A percentile compares a stretch with the other conserved stretches of the same genome.
These are phyloP conservation scores for Dillenia turbinata DNA, from an alignment of 164 flowering plant genomes.

Conservation along the genomic window DNA sequence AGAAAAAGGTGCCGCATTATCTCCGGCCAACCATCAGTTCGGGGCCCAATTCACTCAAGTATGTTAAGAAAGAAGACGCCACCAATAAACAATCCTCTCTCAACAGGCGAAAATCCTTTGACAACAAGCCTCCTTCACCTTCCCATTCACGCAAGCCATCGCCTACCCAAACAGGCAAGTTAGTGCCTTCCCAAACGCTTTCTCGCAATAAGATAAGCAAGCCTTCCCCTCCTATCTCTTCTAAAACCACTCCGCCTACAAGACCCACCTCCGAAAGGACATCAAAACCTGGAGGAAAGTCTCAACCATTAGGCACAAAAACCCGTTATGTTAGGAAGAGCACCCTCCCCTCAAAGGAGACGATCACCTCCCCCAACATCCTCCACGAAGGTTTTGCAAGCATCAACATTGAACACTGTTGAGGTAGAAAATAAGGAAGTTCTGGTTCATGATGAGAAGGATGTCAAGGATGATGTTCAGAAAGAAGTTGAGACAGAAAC, in stretches of 20 bases:
- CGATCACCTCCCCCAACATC: slow-evolving; percentile 4
- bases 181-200: slow-evolving; percentile 9
- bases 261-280: slow-evolving; percentile 17
- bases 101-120: slow-evolving; percentile 35
- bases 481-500: slow-evolving; percentile 15
- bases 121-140: slow-evolving; percentile 37
- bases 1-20: slow-evolving; percentile 35
- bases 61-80: slow-evolving; percentile 21
- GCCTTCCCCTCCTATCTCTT: slow-evolving; percentile 11
- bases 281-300: slow-evolving; percentile 8
- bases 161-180: slow-evolving; percentile 12
- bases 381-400: not conserved
- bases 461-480: slow-evolving; percentile 10
- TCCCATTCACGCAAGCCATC: slow-evolving; percentile 16
- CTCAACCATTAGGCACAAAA: slow-evolving; percentile 13
- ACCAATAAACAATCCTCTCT: slow-evolving; percentile 12
- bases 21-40: slow-evolving; percentile 49
- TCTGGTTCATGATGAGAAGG: slow-evolving; percentile 9
- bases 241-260: slow-evolving; percentile 8
- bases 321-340: slow-evolving; percentile 12
- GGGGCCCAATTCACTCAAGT: slow-evolving; percentile 20
- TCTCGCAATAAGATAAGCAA: slow-evolving; percentile 15
- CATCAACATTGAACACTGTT: not conserved
- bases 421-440: slow-evolving; percentile 13
- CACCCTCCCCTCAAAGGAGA: not conserved